Evolutionary conservation across 331 rosid species (phyloP), one percentile per base, ranked within the genome.

Genomic region (Rhamnella rubrinervis): DNA sequence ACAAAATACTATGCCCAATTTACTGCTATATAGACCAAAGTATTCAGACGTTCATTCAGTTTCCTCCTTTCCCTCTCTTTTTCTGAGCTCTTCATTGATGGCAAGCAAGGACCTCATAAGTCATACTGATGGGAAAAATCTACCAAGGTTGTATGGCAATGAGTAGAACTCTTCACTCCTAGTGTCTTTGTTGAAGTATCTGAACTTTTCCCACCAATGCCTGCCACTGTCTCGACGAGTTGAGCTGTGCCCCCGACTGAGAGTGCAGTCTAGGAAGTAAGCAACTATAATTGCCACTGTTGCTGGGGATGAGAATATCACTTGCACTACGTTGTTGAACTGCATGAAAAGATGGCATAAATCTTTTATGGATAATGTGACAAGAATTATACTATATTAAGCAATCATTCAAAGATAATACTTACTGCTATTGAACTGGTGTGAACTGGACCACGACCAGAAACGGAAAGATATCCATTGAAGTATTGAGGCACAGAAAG

Each of bases 151-250:
- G 67, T 70, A 67, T 50, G 96, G 97, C 78, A 93, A 78, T 9
- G 86, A 77, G 77, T 91, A 93, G 72, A 91, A 91, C 50, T 91
- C 97, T 41, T 82, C 90, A 55, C 84, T 93, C 63, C 97, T 91
- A 4, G 40, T 58, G 57, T 93, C 97, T 11, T 74, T 65, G 41
- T 75, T 64, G 65, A 19, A 95, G 57, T 59, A 53, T 80, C 80
- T 81, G 80, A 85, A 93, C 70, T 82, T 88, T 51, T 39, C 95
- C 96, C 98, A 93, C 96, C 95, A 91, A 61, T 91, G 97, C 51
- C 95, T 83, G 25, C 97, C 96, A 52, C 96, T 85, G 82, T 90
- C 98, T 16, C 86, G 80, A 53, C 82, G 87, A 72, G 86, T 86
- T 5, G 77, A 35, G 67, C 75, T 67, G 67, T 89, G 80, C 7